Percentiles rank a stretch among this genome's conserved stretches.
phyloP scores from a whole-genome alignment of 306 rosid species.

The Pyrus betulifolia region DNA sequence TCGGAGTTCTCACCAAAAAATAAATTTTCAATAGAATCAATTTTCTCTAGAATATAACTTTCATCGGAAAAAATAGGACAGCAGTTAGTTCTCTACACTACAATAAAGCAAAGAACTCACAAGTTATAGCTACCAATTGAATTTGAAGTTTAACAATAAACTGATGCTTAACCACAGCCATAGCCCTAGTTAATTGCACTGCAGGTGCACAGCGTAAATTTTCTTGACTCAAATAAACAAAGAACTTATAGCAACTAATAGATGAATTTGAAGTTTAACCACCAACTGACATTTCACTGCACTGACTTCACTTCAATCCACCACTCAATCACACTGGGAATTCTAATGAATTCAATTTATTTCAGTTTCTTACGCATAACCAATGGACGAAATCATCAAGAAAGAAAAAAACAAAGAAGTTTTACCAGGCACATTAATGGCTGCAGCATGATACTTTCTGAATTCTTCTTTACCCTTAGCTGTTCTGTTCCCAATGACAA shows the following conservation, averaged over 20 bases:
- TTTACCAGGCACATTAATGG: conserved; percentile 82
- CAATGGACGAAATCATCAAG: not conserved
- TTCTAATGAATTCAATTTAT: not conserved
- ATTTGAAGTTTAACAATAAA: not conserved
- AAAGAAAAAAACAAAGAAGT: not conserved
- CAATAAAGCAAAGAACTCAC: not conserved
- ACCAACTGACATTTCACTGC: too few relatives aligned
- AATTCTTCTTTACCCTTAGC: conserved; percentile 82
- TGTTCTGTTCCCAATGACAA: conserved; percentile 55
- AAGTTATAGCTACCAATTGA: not conserved
- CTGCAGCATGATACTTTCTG: conserved; percentile 69
- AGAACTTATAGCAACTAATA: not conserved
- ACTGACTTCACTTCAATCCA: not conserved
- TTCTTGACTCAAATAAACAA: not conserved
- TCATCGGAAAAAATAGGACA: not conserved
- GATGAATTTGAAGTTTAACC: not conserved
- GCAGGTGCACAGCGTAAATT: not conserved
- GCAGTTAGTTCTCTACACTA: not conserved
- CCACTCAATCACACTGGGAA: not conserved
- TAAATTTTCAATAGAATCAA: not conserved
- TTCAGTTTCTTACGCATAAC: not conserved
- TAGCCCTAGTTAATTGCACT: not conserved
- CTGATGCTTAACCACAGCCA: not conserved
- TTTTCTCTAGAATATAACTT: not conserved
- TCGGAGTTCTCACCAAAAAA: not conserved